Evolutionary conservation across 1,139 yeast species (phyloP), one percentile per base, ranked within the genome.

Genomic region (Pichia sp.): DNA sequence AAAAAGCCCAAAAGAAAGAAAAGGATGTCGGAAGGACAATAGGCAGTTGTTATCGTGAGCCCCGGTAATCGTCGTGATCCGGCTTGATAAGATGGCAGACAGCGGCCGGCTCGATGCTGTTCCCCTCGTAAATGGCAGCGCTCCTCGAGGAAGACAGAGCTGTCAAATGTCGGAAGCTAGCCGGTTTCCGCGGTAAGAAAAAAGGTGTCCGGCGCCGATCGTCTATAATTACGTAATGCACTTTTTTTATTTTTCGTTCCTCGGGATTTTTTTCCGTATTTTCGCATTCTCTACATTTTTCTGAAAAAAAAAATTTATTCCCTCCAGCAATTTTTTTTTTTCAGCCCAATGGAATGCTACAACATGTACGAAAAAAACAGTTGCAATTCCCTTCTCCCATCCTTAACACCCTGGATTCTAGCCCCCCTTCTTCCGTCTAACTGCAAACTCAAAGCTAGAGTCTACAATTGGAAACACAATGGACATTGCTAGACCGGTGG

Each of bases 401-500:
- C 37, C n/a, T 3, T n/a, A 7, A 16, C 4, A n/a, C 21, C 10
- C 34, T 18, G 36, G 25, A 7, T 28, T 26, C 2, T 10, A 18
- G 16, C n/a, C 4, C 8, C 22, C 45, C n/a, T 21, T 18, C 18
- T 9, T 43, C 28, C 25, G 18, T 5, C 25, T 18, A 30, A 22
- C 34, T 19, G n/a, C 37, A 28, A 18, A 23, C 22, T 13, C 45
- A 28, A 42, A 34, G 31, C 45, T n/a, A 19, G 22, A 8, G 8
- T 19, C 16, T 8, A n/a, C 13, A 13, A 41, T 16, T 16, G 4
- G 13, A 16, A 18, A 34, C 36, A 49, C 46, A 18, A 91, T 91
- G 99, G 97, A 91, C 78, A 87, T 91, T 70, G 83, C 97, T 48
- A 87, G 87, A 67, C 98, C 99, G 49, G 91, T 89, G 50, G 99